These are phyloP conservation scores for Diaporthe vexans DNA, from an alignment of 2,329 filamentous ascomycete genomes.

Conservation along the genomic window DNA sequence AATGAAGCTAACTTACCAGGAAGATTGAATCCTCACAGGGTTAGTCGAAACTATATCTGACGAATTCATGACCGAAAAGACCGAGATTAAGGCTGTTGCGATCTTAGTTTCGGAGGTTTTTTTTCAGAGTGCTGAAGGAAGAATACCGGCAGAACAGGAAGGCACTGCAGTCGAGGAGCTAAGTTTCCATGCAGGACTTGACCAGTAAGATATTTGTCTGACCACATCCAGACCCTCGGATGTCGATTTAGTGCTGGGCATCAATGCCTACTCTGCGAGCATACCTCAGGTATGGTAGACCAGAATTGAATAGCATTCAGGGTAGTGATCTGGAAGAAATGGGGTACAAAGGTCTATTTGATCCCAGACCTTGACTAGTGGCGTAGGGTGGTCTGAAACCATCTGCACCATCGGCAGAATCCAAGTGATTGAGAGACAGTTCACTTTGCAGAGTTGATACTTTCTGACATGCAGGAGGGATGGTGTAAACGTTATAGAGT, in stretches of 20 bases:
- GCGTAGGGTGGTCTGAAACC: too few relatives aligned
- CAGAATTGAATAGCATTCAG: too few relatives aligned
- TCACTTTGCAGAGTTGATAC: too few relatives aligned
- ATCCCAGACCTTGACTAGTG: too few relatives aligned
- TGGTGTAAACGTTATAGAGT: too few relatives aligned
- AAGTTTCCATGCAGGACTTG: not conserved
- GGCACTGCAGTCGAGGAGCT: not conserved
- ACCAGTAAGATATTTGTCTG: not conserved
- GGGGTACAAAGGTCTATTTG: too few relatives aligned
- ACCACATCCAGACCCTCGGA: not conserved
- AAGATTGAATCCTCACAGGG: not conserved
- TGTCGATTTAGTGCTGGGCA: not conserved
- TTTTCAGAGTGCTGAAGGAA: not conserved
- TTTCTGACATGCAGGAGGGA: too few relatives aligned
- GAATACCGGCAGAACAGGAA: not conserved
- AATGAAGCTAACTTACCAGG: not conserved
- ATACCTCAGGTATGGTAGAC: too few relatives aligned
- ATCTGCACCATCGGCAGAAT: too few relatives aligned
- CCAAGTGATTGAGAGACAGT: too few relatives aligned
- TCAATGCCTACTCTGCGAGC: not conserved
- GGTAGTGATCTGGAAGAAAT: too few relatives aligned
- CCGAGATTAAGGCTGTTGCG: not conserved
- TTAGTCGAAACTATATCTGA: not conserved
- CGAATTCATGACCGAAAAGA: not conserved
- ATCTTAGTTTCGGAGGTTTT: not conserved